These are phyloP conservation scores for Ophiocordyceps polyrhachis-furcata DNA, from an alignment of 2,329 filamentous ascomycete species.

Conservation along the genomic window DNA sequence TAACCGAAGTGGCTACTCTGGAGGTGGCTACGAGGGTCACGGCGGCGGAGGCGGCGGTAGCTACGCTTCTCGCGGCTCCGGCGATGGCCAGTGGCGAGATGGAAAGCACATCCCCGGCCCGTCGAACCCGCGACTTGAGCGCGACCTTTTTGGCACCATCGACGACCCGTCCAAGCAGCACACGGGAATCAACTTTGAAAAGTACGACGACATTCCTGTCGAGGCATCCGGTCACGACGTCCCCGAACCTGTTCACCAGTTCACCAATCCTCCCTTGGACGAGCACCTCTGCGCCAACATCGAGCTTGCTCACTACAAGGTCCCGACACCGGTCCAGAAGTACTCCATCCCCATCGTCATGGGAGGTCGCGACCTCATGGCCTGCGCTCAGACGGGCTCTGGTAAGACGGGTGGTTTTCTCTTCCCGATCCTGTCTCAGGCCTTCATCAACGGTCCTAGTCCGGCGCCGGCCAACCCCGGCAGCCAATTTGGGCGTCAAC, in stretches of 20 bases:
- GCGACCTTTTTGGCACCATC: conserved; percentile 78
- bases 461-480: conserved; percentile 41
- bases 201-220: conserved; percentile 98
- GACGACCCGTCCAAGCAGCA: conserved; percentile 93
- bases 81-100: conserved; percentile 90
- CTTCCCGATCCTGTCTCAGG: conserved; percentile 97
- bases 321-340: conserved; percentile 94
- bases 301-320: conserved; percentile 81
- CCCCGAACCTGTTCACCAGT: conserved; percentile 74
- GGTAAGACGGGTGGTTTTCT: conserved; percentile 99
- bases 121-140: conserved; percentile 74
- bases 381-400: conserved; percentile 98
- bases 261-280: conserved; percentile 89
- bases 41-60: conserved; percentile 14
- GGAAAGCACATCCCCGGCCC: conserved; percentile 92
- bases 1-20: conserved; percentile 17
- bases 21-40: conserved; percentile 22
- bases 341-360: conserved; percentile 99
- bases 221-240: conserved; percentile 90
- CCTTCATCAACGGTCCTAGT: conserved; percentile 77
- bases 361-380: conserved; percentile 95
- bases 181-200: conserved; percentile 99
- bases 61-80: conserved; percentile 55
- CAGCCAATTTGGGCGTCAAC: conserved; percentile 73
- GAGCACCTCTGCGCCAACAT: conserved; percentile 90